Conservation (phyloP, 495 filamentous ascomycete species). For the Penicillium flavigenum region DNA sequence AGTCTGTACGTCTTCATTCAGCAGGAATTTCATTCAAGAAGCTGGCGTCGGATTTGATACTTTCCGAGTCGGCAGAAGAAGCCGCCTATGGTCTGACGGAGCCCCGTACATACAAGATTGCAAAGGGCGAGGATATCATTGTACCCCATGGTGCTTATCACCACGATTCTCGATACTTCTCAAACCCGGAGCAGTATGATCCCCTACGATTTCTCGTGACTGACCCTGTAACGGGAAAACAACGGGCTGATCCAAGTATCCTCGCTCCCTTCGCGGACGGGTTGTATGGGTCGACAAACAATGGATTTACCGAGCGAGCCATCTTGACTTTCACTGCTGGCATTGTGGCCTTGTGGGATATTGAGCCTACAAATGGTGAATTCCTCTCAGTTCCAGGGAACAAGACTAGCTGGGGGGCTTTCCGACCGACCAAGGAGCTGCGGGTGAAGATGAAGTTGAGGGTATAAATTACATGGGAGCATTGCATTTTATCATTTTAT, state of each 20-base stretch:
- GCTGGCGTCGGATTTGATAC: conserved; percentile 42
- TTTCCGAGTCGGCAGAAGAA: conserved; percentile 47
- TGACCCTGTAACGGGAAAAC: conserved; percentile 33
- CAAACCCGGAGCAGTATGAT: conserved; percentile 51
- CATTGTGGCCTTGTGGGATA: conserved; percentile 53
- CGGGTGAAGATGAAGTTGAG: conserved; percentile 36
- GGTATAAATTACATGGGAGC: conserved; percentile 19
- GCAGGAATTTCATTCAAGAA: conserved; percentile 46
- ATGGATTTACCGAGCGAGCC: conserved; percentile 49
- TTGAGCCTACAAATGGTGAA: conserved; percentile 40
- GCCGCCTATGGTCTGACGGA: conserved; percentile 24
- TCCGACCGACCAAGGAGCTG: conserved; percentile 38
- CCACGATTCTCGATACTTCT: conserved; percentile 48
- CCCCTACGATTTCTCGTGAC: conserved; percentile 52
- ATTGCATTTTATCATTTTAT: background rate
- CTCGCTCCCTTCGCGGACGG: conserved; percentile 51
- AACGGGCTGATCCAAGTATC: conserved; percentile 24
- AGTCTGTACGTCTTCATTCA: conserved; percentile 53
- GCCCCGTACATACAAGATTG: conserved; percentile 44
- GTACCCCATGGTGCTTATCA: conserved; percentile 52
- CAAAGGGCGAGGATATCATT: conserved; percentile 48
- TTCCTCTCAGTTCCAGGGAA: conserved; percentile 34
- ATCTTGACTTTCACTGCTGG: conserved; percentile 49
- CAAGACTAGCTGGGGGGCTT: conserved; percentile 37
- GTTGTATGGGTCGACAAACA: conserved; percentile 45